Evolutionary conservation across 2,329 filamentous ascomycete species (phyloP).

Genomic region (Tolypocladium pustulatum): DNA sequence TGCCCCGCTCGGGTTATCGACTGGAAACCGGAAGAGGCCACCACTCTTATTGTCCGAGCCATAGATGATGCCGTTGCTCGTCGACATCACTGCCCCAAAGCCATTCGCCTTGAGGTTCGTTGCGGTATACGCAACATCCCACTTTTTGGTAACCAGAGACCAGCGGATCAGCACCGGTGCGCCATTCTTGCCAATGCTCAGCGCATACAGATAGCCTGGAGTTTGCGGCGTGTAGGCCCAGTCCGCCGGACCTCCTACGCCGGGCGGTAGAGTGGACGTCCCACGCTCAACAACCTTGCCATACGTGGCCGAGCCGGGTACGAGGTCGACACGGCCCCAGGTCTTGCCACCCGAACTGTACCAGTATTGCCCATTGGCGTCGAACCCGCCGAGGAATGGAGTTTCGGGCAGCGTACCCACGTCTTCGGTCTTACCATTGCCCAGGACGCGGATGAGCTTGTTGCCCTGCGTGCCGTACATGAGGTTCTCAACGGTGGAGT

Average conservation of each 20-base stretch:
- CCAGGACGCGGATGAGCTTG: neutral
- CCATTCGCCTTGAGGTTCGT: neutral
- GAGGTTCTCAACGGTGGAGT: neutral
- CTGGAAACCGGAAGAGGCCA: neutral
- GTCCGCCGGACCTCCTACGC: neutral
- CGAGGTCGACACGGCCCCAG: neutral
- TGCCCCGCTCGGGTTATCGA: neutral
- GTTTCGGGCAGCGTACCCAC: neutral
- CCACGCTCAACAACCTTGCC: neutral
- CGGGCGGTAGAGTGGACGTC: neutral
- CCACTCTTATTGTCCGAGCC: neutral
- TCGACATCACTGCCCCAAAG: neutral
- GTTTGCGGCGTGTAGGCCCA: neutral
- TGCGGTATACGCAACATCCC: neutral
- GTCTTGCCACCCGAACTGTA: neutral
- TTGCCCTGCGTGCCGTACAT: neutral
- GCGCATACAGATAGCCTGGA: neutral
- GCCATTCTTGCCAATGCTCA: neutral
- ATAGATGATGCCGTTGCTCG: neutral
- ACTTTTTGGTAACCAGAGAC: neutral
- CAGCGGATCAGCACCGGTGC: neutral
- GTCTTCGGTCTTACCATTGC: neutral
- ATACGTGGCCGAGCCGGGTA: neutral
- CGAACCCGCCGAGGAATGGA: neutral
- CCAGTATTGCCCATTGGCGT: neutral